Evolutionary conservation across 192 early-diverging fungal species (phyloP), one percentile per base, ranked within the genome.

Genomic region (Rhizoclosmatium sp.): DNA sequence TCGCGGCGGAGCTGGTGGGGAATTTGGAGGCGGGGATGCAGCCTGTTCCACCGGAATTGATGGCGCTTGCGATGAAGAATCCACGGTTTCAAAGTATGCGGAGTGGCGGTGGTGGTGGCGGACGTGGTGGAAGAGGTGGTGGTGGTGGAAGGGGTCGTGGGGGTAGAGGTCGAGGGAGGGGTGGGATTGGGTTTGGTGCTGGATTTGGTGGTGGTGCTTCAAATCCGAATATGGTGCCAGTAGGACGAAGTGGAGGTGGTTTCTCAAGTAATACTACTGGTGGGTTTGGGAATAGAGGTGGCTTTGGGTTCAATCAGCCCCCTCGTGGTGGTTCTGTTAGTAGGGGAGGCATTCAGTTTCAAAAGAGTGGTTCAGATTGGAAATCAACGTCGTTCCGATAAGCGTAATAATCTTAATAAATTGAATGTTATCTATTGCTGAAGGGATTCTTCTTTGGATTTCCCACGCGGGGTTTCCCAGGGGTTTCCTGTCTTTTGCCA

Each of bases 11-110:
- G 14, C 78, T 85, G 44, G 85, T 85, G 7, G 41, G 51, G 49
- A 81, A 93, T 92, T 76, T 99, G 46, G 92, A 93, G 76, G 87
- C 95, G 54, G 92, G 96, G 14, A 89, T 91, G 59, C 90, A 93
- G 86, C 58, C 80, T 42, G 93, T 98, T 4, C 95, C 96, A 4
- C 87, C 89, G 58, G 94, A 92, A 49, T 86, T 98, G 82, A 85
- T 97, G 80, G 93, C 93, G 83, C 93, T 97, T 79, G 96, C 96
- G 47, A 93, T 87, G 86, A 83, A 88, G 81, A 94, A 95, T 65
- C 59, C 83, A 2, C 75, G 91, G 23, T 95, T 95, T 77, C 75
- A 89, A 51, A 88, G 87, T 62, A 75, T 67, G 42, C 73, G 89
- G 47, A 83, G 87, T 47, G 46, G n/a, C n/a, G n/a, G 88, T 39